phyloP scores from a whole-genome alignment of 192 early-diverging fungal species.

The Rhizoclosmatium sp. region DNA sequence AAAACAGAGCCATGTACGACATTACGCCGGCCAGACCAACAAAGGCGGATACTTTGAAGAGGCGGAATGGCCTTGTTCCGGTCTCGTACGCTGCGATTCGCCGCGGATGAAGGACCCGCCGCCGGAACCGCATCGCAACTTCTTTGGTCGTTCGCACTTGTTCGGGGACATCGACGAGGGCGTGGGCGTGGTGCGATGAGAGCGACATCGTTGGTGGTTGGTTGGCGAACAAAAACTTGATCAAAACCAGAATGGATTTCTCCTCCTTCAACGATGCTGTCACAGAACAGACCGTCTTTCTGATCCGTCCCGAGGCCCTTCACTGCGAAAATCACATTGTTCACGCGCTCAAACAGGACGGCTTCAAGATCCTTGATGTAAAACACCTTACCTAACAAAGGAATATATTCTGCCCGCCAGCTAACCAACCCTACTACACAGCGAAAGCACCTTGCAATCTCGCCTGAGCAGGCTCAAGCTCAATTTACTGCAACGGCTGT shows the following conservation, averaged over 20 bases:
- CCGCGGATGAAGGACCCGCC: slow-evolving; percentile 31
- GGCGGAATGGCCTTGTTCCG: slow-evolving; percentile 4
- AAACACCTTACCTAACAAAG: not conserved
- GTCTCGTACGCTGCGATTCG: slow-evolving; percentile 2
- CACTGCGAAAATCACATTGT: slow-evolving; percentile 47
- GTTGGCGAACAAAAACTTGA: not conserved
- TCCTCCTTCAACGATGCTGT: not conserved
- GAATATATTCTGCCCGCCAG: not conserved
- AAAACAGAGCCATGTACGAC: slow-evolving; percentile 25
- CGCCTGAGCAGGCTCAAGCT: slow-evolving; percentile 52
- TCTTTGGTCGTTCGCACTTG: not conserved
- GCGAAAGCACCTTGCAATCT: slow-evolving; percentile 43
- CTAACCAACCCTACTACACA: slow-evolving; percentile 16
- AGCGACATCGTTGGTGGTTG: not conserved
- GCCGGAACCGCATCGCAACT: slow-evolving; percentile 17
- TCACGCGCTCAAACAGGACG: slow-evolving; percentile 42
- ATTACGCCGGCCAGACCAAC: not conserved
- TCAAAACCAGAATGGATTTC: not conserved
- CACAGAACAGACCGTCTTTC: slow-evolving; percentile 47
- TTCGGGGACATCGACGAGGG: slow-evolving; percentile 12
- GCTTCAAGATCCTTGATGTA: slow-evolving; percentile 59
- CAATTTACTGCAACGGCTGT: slow-evolving; percentile 42
- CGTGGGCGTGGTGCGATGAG: slow-evolving; percentile 11
- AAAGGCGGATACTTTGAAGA: not conserved
- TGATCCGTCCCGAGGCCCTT: slow-evolving; percentile 52